Evolutionary conservation across 306 rosid species (phyloP).

Genomic region (Ceratonia siliqua): DNA sequence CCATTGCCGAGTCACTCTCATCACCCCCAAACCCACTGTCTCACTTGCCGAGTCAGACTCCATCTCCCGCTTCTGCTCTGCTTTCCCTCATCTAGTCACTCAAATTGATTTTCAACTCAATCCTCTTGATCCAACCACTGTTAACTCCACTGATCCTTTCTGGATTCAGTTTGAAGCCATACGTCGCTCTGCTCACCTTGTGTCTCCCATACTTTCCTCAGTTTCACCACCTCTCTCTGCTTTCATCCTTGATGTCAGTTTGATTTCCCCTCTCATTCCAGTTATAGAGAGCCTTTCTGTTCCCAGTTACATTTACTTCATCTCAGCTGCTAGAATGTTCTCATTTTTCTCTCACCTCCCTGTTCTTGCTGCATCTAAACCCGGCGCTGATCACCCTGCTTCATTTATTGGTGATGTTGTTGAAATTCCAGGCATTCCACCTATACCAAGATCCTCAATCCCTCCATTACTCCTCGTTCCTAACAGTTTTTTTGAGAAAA

Average conservation of each 20-base stretch:
- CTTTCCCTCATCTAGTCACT: conserved; percentile 33
- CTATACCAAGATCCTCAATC: conserved; percentile 42
- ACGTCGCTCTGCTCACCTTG: conserved; percentile 45
- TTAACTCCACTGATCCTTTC: conserved; percentile 49
- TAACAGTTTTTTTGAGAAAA: conserved; percentile 13
- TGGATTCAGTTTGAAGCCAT: conserved; percentile 38
- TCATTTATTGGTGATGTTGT: not conserved
- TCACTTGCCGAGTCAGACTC: conserved; percentile 45
- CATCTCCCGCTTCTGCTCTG: conserved; percentile 50
- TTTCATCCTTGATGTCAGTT: conserved; percentile 32
- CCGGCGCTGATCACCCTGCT: not conserved
- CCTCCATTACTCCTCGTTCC: conserved; percentile 40
- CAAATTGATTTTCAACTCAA: not conserved
- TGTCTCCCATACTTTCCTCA: conserved; percentile 36
- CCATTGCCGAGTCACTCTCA: conserved; percentile 43
- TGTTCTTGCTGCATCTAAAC: not conserved
- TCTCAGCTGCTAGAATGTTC: conserved; percentile 40
- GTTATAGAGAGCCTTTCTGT: conserved; percentile 17
- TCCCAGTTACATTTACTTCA: conserved; percentile 39
- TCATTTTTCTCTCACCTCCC: conserved; percentile 38
- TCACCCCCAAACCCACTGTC: conserved; percentile 45
- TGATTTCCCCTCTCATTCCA: conserved; percentile 37
- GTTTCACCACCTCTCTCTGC: conserved; percentile 47
- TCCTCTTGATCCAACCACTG: not conserved
- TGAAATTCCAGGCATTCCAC: conserved; percentile 35